Evolutionary conservation across 139 green algal species (phyloP).

Genomic region (Picocystis salinarum): DNA sequence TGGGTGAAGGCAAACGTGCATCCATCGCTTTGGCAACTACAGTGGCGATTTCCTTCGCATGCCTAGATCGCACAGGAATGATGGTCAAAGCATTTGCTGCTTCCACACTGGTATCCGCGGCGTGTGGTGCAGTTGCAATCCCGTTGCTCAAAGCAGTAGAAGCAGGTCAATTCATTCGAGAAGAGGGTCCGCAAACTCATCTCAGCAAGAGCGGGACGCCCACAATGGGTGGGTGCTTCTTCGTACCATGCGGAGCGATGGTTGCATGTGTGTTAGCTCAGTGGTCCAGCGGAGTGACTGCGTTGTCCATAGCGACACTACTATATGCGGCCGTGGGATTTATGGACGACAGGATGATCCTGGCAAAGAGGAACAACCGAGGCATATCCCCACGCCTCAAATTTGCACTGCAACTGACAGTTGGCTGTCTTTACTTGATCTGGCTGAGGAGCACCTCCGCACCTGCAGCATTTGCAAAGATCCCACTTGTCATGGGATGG

Average conservation of each 20-base stretch:
- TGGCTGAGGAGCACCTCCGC: too few relatives aligned
- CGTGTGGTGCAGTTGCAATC: too few relatives aligned
- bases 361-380: slow-evolving; percentile 8
- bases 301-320: slow-evolving; percentile 4
- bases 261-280: slow-evolving; percentile 6
- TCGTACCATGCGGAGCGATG: slow-evolving; percentile 12
- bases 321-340: slow-evolving; percentile 9
- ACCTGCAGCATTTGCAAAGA: too few relatives aligned
- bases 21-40: too few relatives aligned
- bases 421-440: too few relatives aligned
- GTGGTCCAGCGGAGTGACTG: background rate
- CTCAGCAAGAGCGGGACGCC: slow-evolving; percentile 17
- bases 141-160: too few relatives aligned
- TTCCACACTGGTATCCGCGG: too few relatives aligned
- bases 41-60: too few relatives aligned
- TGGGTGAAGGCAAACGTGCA: too few relatives aligned
- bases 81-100: too few relatives aligned
- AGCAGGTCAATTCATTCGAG: slow-evolving; percentile 13
- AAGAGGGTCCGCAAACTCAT: slow-evolving; percentile 14
- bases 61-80: too few relatives aligned
- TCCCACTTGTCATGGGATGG: slow-evolving; percentile 8
- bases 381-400: slow-evolving; percentile 11
- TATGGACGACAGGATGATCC: slow-evolving; percentile 12
- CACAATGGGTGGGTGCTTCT: slow-evolving; percentile 19
- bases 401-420: slow-evolving; percentile 14